Base-by-base conservation (phyloP, 1,139 yeast species). In the Kodamaea sp. region DNA sequence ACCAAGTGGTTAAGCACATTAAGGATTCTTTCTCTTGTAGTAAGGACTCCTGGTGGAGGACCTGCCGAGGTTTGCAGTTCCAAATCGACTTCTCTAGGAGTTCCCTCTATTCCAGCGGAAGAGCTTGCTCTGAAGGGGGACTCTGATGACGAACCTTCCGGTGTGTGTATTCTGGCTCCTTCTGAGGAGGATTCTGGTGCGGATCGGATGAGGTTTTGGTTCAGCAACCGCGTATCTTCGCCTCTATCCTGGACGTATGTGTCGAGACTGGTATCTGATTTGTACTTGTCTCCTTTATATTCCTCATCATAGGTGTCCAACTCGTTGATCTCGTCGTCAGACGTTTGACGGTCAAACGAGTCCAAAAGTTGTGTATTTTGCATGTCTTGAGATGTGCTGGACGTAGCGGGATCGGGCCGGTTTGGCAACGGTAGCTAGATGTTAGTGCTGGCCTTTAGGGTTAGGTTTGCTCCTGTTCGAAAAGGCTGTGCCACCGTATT, bases 1-100 rank as follows among this genome's bases (percentile, higher is more conserved):
- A 70, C 47, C 7, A 69, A 45, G 35, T 57, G 63, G 38, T 61
- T 51, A 14, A 67, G 46, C 5, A 64, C 67, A 37, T 63, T 59
- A 38, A 57, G 39, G 22, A 64, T 50, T 22, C 74, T 48, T 39
- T 61, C 62, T 16, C 55, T 48, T 3, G 63, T 48, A 12, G 20
- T 10, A 12, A 26, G 8, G 6, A 19, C 14, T n/a, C 22, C 11
- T 11, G 28, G 28, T 2, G 20, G 10, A 11, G 19, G n/a, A n/a
- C n/a, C n/a, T n/a, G n/a, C n/a, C n/a, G n/a, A n/a, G n/a, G 30
- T 28, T 40, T 59, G 65, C 43, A 40, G 49, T 30, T 59, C 66
- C 33, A 52, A 38, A 31, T 47, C 50, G 26, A 10, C 24, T 15
- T 15, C n/a, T n/a, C n/a, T n/a, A n/a, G n/a, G n/a, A n/a, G n/a